phyloP scores from a whole-genome alignment of 352 stramenopile genomes.

The Phytopythium kandeliae region DNA sequence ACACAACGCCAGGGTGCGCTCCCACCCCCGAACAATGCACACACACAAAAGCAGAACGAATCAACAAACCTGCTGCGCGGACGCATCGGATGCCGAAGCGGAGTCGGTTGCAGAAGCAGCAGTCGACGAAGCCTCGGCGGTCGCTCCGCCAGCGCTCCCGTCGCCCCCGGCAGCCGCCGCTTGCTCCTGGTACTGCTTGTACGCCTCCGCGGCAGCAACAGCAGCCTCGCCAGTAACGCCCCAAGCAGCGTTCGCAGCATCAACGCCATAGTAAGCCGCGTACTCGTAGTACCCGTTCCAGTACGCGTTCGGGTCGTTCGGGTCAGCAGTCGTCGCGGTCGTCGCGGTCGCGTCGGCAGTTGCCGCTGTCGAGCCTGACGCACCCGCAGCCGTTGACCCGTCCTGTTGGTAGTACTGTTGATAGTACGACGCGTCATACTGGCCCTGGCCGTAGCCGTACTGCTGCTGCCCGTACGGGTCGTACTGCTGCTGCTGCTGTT shows the following conservation, averaged over 20 bases:
- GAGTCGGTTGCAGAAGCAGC: constrained; percentile 11
- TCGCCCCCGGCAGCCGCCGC: constrained; percentile 19
- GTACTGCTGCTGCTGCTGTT: constrained; percentile 60
- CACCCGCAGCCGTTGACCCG: constrained; percentile 9
- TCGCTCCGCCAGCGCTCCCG: constrained; percentile 7
- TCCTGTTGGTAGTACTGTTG: constrained; percentile 74
- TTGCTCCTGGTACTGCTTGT: constrained; percentile 70
- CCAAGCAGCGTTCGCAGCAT: constrained; percentile 81
- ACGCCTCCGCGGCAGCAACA: constrained; percentile 58
- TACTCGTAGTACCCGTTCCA: constrained; percentile 90
- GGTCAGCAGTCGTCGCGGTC: constrained; percentile 49
- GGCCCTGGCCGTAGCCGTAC: constrained; percentile 40
- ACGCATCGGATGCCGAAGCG: constrained; percentile 10
- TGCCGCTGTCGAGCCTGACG: constrained; percentile 8
- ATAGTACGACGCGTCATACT: constrained; percentile 74
- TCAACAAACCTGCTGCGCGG: constrained; percentile 62
- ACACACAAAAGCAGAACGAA: constrained; percentile 32
- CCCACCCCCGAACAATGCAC: constrained; percentile 12
- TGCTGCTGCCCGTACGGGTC: constrained; percentile 34
- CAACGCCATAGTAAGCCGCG: constrained; percentile 82
- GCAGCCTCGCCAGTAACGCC: constrained; percentile 73
- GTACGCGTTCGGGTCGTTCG: constrained; percentile 85
- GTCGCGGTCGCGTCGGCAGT: constrained; percentile 23
- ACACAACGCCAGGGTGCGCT: constrained; percentile 1
- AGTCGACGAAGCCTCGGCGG: constrained; percentile 7